Evolutionary conservation across 371 early-diverging fungal species (phyloP).

Genomic region (Mucor lusitanicus): DNA sequence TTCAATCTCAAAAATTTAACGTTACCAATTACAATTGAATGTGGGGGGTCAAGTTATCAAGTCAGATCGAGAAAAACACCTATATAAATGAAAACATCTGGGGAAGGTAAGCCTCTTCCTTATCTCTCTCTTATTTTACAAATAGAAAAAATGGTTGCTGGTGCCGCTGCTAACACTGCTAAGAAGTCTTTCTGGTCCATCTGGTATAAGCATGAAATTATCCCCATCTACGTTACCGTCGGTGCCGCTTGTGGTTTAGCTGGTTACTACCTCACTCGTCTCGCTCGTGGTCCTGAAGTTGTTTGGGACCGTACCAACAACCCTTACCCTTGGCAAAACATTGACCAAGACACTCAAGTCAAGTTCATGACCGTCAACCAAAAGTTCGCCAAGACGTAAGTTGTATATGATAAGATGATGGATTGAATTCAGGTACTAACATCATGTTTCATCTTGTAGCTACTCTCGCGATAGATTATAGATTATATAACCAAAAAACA

Average conservation of each 20-base stretch:
- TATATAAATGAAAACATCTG: neutral
- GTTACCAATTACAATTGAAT: conserved; percentile 2
- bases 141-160: conserved; percentile 38
- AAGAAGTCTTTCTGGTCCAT: conserved; percentile 54
- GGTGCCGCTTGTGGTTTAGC: conserved; percentile 54
- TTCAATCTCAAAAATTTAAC: conserved; percentile 1
- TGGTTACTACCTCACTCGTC: conserved; percentile 50
- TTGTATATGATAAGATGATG: neutral
- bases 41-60: neutral
- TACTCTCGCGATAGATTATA: conserved; percentile 23
- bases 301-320: conserved; percentile 57
- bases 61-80: neutral
- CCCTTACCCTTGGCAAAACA: conserved; percentile 61
- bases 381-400: conserved; percentile 55
- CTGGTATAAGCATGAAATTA: conserved; percentile 58
- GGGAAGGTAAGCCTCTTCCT: neutral
- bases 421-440: neutral
- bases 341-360: conserved; percentile 54
- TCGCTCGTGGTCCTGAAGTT: conserved; percentile 54
- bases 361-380: conserved; percentile 58
- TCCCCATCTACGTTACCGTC: conserved; percentile 50
- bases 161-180: conserved; percentile 43
- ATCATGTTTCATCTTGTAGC: neutral
- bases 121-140: conserved; percentile 11
- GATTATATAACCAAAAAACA: conserved; percentile 1